Conservation (phyloP, 1,139 yeast species). For the Pichia sp. region DNA sequence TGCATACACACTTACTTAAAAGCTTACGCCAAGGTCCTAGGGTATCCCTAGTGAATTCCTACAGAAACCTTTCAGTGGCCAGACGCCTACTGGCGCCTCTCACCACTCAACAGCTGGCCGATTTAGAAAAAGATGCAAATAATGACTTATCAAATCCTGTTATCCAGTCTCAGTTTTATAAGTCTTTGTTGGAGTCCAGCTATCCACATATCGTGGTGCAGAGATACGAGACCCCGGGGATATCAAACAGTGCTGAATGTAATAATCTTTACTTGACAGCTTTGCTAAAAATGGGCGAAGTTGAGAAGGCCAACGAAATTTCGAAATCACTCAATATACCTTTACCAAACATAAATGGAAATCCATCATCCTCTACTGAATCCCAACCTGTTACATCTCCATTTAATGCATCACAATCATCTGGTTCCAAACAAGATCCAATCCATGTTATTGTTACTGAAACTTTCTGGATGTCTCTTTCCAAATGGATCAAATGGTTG, state of each 20-base stretch:
- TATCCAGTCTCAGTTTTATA: conserved; percentile 77
- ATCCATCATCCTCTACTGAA: not conserved
- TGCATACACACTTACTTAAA: too few species aligned
- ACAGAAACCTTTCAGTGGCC: too few species aligned
- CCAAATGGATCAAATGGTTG: conserved; percentile 88
- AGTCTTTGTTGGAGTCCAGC: conserved; percentile 59
- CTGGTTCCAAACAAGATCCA: conserved; percentile 45
- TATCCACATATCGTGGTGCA: conserved; percentile 92
- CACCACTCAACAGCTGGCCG: conserved; percentile 35
- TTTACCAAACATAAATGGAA: conserved; percentile 6
- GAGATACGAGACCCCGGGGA: conserved; percentile 86
- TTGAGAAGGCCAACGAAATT: conserved; percentile 63
- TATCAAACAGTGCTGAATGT: conserved; percentile 74
- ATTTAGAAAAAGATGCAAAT: conserved; percentile 80
- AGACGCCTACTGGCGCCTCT: too few species aligned
- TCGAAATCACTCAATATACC: conserved; percentile 28
- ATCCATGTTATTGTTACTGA: conserved; percentile 88
- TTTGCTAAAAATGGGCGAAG: conserved; percentile 65
- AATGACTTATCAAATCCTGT: conserved; percentile 55
- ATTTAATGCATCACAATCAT: not conserved
- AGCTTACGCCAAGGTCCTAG: too few species aligned
- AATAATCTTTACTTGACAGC: conserved; percentile 74
- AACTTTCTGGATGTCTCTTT: conserved; percentile 63
- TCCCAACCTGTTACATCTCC: not conserved
- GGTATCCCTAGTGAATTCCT: too few species aligned